Evolutionary conservation across 495 filamentous ascomycete genomes (phyloP).

Genomic region (Stereocaulon alpinum): DNA sequence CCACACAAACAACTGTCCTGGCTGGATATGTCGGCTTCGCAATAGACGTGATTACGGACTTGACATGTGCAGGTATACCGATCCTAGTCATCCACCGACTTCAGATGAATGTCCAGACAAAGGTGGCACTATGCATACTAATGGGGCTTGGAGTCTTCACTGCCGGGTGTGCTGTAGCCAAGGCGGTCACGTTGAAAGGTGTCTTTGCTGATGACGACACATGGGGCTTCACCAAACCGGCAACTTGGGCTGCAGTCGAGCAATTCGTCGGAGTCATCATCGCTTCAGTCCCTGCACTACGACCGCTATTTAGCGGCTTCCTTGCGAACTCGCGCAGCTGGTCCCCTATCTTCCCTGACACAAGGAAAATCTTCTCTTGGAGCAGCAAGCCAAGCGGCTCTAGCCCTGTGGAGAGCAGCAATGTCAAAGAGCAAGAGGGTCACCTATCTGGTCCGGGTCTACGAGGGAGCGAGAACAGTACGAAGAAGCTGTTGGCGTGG

Average conservation of each 20-base stretch:
- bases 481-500: neutral
- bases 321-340: neutral
- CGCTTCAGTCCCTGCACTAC: constrained; percentile 8
- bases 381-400: neutral
- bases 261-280: constrained; percentile 17
- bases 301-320: constrained; percentile 9
- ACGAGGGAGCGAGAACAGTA: neutral
- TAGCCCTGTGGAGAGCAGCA: neutral
- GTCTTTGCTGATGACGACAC: constrained; percentile 11
- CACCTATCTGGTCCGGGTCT: neutral
- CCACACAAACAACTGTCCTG: constrained; percentile 2
- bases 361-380: neutral
- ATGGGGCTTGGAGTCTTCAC: constrained; percentile 16
- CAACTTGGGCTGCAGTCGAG: constrained; percentile 15
- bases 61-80: constrained; percentile 12
- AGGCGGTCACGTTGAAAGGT: constrained; percentile 5
- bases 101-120: constrained; percentile 10
- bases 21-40: constrained; percentile 12
- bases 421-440: neutral
- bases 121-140: constrained; percentile 10
- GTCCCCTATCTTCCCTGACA: neutral
- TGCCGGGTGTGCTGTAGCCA: constrained; percentile 16
- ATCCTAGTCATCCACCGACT: constrained; percentile 12
- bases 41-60: constrained; percentile 11
- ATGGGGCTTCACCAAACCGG: neutral